Evolutionary conservation across 2,329 filamentous ascomycete species (phyloP).

Genomic region (Epichloe aotearoae): DNA sequence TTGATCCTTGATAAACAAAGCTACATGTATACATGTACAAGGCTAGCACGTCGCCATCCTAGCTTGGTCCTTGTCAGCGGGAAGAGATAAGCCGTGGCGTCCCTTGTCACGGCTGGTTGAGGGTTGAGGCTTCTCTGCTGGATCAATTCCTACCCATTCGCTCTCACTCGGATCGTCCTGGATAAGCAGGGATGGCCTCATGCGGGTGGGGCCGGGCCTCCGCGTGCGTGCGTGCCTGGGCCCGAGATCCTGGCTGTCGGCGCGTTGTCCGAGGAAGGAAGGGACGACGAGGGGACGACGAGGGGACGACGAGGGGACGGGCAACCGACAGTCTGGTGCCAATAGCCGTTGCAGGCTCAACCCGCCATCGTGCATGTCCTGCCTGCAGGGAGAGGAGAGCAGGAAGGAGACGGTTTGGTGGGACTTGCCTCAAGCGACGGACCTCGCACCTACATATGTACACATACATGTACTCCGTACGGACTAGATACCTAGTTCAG

Average conservation of each 20-base stretch:
- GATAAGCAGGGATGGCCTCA: conserved; percentile 3
- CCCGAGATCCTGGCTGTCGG: conserved; percentile 2
- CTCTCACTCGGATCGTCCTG: background rate
- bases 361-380: conserved; percentile 1
- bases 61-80: too few relatives aligned
- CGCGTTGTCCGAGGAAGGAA: background rate
- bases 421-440: too few relatives aligned
- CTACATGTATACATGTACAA: background rate
- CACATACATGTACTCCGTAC: too few relatives aligned
- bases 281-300: too few relatives aligned
- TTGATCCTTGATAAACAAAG: background rate
- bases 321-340: conserved; percentile 12
- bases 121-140: too few relatives aligned
- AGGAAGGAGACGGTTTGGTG: background rate
- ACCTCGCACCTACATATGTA: too few relatives aligned
- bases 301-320: background rate
- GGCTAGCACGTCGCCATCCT: background rate
- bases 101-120: too few relatives aligned
- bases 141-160: background rate
- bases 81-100: too few relatives aligned
- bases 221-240: background rate
- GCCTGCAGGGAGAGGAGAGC: background rate
- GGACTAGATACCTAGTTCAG: too few relatives aligned
- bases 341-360: conserved; percentile 7
- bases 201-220: background rate